Percentiles rank a stretch among this genome's conserved stretches.
These are phyloP conservation scores for Haplosporangium sp. DNA, from an alignment of 371 early-diverging fungal genomes.

Conservation along the genomic window DNA sequence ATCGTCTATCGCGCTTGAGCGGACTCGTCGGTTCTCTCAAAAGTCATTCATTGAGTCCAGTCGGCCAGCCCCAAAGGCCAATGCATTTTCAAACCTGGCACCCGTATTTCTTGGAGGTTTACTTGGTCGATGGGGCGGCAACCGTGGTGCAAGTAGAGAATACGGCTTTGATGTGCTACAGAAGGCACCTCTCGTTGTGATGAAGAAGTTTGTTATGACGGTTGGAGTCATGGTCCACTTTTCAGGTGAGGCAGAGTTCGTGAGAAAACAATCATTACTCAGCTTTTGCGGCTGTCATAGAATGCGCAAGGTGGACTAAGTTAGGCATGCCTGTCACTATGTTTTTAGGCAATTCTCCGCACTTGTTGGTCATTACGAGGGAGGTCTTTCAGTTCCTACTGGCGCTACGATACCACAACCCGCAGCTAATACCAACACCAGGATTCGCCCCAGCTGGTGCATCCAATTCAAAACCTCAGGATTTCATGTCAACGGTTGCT, in stretches of 20 bases:
- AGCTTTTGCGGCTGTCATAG: background rate
- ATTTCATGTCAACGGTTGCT: constrained; percentile 8
- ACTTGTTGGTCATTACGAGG: constrained; percentile 33
- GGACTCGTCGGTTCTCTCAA: constrained; percentile 43
- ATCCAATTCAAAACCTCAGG: background rate
- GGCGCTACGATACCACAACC: constrained; percentile 38
- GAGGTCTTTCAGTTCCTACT: constrained; percentile 43
- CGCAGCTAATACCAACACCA: constrained; percentile 17
- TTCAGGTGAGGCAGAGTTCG: constrained; percentile 16
- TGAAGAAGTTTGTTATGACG: constrained; percentile 40
- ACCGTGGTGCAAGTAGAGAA: constrained; percentile 47
- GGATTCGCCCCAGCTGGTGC: background rate
- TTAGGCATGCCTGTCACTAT: background rate
- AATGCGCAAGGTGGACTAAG: background rate
- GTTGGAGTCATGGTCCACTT: constrained; percentile 41
- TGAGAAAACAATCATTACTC: background rate
- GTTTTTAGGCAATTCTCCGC: constrained; percentile 36
- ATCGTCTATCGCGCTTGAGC: constrained; percentile 16
- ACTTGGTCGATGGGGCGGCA: constrained; percentile 53
- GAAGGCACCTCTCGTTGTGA: constrained; percentile 29
- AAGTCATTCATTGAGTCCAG: constrained; percentile 41
- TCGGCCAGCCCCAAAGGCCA: constrained; percentile 38
- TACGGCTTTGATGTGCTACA: constrained; percentile 43
- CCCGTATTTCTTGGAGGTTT: constrained; percentile 37
- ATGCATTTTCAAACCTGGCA: constrained; percentile 48